Percentiles rank a stretch among this genome's conserved stretches.
Conservation (phyloP, 1,284 basidiomycete genomes). For the Cutaneotrichosporon sp. region DNA sequence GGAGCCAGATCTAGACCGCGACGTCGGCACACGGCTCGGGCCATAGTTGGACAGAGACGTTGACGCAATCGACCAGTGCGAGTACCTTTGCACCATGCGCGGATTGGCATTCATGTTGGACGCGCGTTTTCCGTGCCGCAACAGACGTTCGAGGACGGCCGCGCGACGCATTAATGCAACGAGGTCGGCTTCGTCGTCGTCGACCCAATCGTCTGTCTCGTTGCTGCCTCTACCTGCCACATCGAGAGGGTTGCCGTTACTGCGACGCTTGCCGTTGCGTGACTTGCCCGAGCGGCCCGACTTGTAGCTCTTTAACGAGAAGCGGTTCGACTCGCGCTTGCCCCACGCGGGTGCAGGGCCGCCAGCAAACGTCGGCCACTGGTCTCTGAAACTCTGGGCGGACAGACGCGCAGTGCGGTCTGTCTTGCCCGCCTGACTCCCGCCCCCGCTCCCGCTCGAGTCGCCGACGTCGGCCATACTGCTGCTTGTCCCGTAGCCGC, state of each 20-base stretch:
- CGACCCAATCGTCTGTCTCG: conserved; percentile 11
- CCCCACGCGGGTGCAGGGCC: conserved; percentile 26
- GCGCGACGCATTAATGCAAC: conserved; percentile 36
- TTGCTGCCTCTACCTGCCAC: neutral
- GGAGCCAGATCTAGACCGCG: conserved; percentile 3
- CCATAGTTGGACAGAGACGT: conserved; percentile 7
- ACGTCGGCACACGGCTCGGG: neutral
- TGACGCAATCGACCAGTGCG: conserved; percentile 12
- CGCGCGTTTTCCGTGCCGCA: conserved; percentile 40
- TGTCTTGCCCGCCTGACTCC: neutral
- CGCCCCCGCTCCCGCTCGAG: neutral
- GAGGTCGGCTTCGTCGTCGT: conserved; percentile 41
- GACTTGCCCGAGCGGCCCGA: conserved; percentile 12
- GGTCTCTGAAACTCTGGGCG: conserved; percentile 1
- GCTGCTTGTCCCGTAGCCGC: conserved; percentile 5
- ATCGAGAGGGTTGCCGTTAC: neutral
- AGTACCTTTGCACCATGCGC: conserved; percentile 12
- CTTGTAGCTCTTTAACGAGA: conserved; percentile 11
- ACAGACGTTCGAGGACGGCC: conserved; percentile 41
- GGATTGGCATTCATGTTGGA: conserved; percentile 14
- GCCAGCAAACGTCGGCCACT: conserved; percentile 18
- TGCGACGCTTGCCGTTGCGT: conserved; percentile 13
- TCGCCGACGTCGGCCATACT: conserved; percentile 9
- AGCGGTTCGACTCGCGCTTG: conserved; percentile 16
- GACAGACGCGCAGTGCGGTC: conserved; percentile 4